Conservation (phyloP, 2,329 filamentous ascomycete genomes). For the Colletotrichum lentis region DNA sequence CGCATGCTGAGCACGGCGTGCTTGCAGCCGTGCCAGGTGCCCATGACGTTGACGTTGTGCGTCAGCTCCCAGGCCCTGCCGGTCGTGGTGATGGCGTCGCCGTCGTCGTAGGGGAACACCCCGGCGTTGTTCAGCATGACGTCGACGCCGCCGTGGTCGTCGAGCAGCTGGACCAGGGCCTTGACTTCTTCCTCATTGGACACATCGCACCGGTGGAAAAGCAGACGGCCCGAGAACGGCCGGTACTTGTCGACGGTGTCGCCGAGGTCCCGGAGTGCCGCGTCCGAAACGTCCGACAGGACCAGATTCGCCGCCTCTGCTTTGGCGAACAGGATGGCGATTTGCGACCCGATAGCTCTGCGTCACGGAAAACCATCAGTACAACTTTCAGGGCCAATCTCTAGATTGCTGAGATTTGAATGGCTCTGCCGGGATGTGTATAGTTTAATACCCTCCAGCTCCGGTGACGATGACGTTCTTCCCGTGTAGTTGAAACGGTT, state of each 20-base stretch:
- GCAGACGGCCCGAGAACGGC: conserved; percentile 57
- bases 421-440: conserved; percentile 53
- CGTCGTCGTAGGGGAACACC: conserved; percentile 76
- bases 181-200: conserved; percentile 73
- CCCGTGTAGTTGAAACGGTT: conserved; percentile 36
- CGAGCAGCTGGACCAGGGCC: conserved; percentile 67
- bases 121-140: conserved; percentile 84
- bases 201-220: conserved; percentile 63
- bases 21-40: conserved; percentile 80
- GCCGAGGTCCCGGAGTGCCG: conserved; percentile 68
- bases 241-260: conserved; percentile 66
- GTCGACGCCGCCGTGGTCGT: conserved; percentile 75
- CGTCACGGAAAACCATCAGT: background rate
- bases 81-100: conserved; percentile 71
- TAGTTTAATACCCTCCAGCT: conserved; percentile 68
- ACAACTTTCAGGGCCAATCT: too few relatives aligned
- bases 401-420: background rate
- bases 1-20: conserved; percentile 74
- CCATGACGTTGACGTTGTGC: conserved; percentile 79
- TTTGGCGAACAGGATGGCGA: conserved; percentile 73
- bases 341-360: conserved; percentile 74
- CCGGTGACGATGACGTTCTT: conserved; percentile 67
- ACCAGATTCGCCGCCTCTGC: conserved; percentile 77
- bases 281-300: conserved; percentile 73
- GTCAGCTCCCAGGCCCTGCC: conserved; percentile 42